Conservation (phyloP, 1,139 yeast genomes). For the Barnettozyma hawaiiensis region DNA sequence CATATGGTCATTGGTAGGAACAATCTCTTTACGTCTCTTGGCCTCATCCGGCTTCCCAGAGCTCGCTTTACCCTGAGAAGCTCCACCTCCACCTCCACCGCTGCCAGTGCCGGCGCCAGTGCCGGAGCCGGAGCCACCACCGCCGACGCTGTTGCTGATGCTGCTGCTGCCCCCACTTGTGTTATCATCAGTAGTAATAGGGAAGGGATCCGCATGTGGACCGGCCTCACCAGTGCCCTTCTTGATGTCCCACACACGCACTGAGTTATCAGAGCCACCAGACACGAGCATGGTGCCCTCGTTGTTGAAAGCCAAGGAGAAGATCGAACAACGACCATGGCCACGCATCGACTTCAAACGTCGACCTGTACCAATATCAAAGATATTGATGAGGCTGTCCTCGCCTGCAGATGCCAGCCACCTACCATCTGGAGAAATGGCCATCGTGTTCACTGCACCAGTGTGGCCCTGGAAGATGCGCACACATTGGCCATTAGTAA, state of each 20-base stretch:
- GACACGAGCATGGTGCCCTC: constrained; percentile 89
- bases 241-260: constrained; percentile 93
- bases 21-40: constrained; percentile 57
- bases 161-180: too few relatives aligned
- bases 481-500: constrained; percentile 81
- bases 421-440: constrained; percentile 94
- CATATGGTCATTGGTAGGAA: constrained; percentile 84
- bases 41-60: constrained; percentile 39
- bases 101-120: too few relatives aligned
- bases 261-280: constrained; percentile 90
- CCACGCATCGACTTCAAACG: constrained; percentile 81
- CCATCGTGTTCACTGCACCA: constrained; percentile 77
- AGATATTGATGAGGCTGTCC: constrained; percentile 80
- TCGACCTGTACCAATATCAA: constrained; percentile 94
- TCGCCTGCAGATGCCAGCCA: constrained; percentile 97
- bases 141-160: too few relatives aligned
- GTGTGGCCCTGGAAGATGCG: constrained; percentile 94
- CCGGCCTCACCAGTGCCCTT: constrained; percentile 77
- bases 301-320: constrained; percentile 77
- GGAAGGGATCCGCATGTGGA: constrained; percentile 73
- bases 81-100: too few relatives aligned
- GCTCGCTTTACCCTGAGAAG: constrained; percentile 27
- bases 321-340: constrained; percentile 82
- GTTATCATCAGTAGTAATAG: constrained; percentile 33
- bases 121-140: too few relatives aligned